Conservation (phyloP, 352 stramenopile species). For the Phytophthora europaea region DNA sequence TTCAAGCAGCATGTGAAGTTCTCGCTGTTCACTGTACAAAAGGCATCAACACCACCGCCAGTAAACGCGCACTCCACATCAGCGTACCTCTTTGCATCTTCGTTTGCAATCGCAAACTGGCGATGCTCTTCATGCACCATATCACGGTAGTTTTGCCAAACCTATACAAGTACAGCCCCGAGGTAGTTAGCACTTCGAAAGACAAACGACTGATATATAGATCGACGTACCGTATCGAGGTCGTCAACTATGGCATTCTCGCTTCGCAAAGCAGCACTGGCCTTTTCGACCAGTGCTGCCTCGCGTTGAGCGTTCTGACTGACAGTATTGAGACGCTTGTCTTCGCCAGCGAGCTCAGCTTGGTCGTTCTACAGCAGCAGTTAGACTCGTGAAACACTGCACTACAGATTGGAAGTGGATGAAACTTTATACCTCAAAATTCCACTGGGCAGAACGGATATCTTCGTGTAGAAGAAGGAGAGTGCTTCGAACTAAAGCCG, state of each 20-base stretch:
- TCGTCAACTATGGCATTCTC: conserved; percentile 32
- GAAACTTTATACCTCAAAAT: conserved; percentile 29
- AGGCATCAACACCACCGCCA: not conserved
- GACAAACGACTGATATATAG: not conserved
- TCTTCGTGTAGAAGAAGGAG: conserved; percentile 39
- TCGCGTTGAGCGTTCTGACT: conserved; percentile 35
- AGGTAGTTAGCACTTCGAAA: not conserved
- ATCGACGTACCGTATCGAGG: conserved; percentile 32
- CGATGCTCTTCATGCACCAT: conserved; percentile 48
- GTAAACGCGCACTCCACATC: not conserved
- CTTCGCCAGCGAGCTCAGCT: conserved; percentile 26
- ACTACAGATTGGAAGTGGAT: not conserved
- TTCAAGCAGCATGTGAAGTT: conserved; percentile 35
- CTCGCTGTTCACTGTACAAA: conserved; percentile 32
- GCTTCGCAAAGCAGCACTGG: conserved; percentile 6
- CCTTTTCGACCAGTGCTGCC: conserved; percentile 14
- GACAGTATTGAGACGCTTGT: conserved; percentile 29
- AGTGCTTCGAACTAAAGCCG: conserved; percentile 28
- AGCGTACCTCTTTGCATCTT: conserved; percentile 36
- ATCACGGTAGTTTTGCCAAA: conserved; percentile 30
- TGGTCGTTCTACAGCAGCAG: conserved; percentile 21
- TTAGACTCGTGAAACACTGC: not conserved
- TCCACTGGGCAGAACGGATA: conserved; percentile 41
- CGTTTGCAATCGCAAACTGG: conserved; percentile 36
- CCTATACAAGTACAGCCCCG: conserved; percentile 8